Evolutionary conservation across 768 basidiomycete genomes (phyloP), one percentile per base, ranked within the genome.

Genomic region (Trametes villosa): DNA sequence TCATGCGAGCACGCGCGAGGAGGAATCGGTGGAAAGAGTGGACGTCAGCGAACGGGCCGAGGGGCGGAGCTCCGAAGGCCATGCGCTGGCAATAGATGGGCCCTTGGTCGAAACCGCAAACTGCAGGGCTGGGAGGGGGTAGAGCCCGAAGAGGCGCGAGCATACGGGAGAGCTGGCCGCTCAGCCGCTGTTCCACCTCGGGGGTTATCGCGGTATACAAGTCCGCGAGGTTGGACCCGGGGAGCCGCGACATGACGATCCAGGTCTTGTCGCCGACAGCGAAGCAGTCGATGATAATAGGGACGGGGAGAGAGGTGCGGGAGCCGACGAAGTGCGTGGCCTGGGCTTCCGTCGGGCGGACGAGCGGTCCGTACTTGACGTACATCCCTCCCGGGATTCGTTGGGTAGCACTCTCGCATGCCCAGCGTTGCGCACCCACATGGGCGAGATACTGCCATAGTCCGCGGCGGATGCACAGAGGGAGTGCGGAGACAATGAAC

Each of bases 211-310:
- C 47, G 9, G 9, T 11, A 41, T 57, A 57, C 2, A 1, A 8
- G 8, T 52, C 62, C 6, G 40, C 42, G 17, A 66, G 45, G 24
- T 42, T 33, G 12, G 26, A 29, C 3, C 66, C 66, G 3, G 64
- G 60, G 9, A 65, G 22, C 8, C 60, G 59, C 3, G 55, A 50
- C 44, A 59, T 63, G 17, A 67, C 66, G 17, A 67, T 44, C 34
- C 41, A 65, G 13, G 56, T 56, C 3, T 9, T 12, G 18, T 42
- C 58, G 24, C 47, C 61, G 26, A 62, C 20, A 17, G 36, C 40
- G 44, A 65, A 46, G 47, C 55, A 57, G 48, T 67, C 66, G 38
- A 67, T 33, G 42, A 65, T 60, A 33, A 61, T 15, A 9, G 66
- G 66, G 48, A 67, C 57, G 1, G 65, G 65, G 3, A 61, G 27